Evolutionary conservation across 2,329 filamentous ascomycete genomes (phyloP), one percentile per base, ranked within the genome.

Genomic region (Chaetomium olivaceum): DNA sequence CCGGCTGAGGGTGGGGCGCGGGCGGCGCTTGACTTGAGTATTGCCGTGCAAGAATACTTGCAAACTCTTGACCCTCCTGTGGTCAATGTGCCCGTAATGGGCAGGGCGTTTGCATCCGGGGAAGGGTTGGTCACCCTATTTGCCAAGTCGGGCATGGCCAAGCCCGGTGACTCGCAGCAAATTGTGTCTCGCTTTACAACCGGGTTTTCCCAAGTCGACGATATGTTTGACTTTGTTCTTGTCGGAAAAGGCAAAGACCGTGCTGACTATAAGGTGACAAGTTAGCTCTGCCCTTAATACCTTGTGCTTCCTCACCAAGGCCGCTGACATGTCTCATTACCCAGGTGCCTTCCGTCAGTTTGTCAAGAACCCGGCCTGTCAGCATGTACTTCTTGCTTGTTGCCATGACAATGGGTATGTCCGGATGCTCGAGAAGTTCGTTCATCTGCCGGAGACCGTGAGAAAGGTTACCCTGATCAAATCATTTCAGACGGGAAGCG

Each of bases 321-420:
- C 36, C 5, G 36, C 36, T 43, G 36, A 23, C 8, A 29, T n/a
- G 14, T 9, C 14, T 46, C 14, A 1, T 16, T 4, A 16, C n/a
- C 11, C 52, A 69, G 67, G 27, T 21, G 33, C 58, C 8, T 69
- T 69, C 31, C 63, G 64, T 5, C 68, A 68, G 48, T 67, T 68
- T 31, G 66, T 52, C 14, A 64, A 65, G 51, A 65, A 31, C 33
- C 64, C 66, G 4, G 63, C 29, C 4, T 69, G 68, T 39, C 63
- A 54, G 19, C 66, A 62, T 27, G 23, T 69, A 9, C 33, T 69
- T 6, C 59, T 68, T 6, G 66, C 58, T 14, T 67, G 63, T 51
- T 66, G 68, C 29, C 66, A 68, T 23, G 65, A 69, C 57, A 69
- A 68, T 31, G 66, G 66, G 0, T 69, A 68, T 27, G 63, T 68